Base-by-base conservation (phyloP, 345 rosid genomes). In the Eucalyptus marginata region DNA sequence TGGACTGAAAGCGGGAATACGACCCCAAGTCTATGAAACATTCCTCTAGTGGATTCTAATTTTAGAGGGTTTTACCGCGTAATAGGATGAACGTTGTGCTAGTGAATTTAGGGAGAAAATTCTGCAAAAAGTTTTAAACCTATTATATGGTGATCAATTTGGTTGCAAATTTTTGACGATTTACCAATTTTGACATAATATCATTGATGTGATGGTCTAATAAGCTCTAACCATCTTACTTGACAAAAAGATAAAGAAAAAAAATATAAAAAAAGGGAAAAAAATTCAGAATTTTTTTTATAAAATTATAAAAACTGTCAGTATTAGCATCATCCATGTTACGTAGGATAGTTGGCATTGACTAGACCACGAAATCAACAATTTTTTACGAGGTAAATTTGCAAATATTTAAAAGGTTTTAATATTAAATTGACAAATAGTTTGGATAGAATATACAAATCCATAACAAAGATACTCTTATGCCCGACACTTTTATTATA, bases 211-310 rank as follows among this genome's bases (percentile, higher is more conserved):
- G 13, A 25, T 1, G 13, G 29, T 66, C 5, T 66, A 7, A 33
- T 15, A 0, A 15, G 0, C 0, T 0, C 1, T 0, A 0, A 16
- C 20, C 3, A 13, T 66, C 22, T 9, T 15, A n/a, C 40, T 5
- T 66, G 12, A 15, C 22, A 66, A 15, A 66, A 14, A 66, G 22
- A 66, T n/a, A 62, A 62, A 29, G 16, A 7, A 4, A n/a, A 62
- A 59, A 59, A 25, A 27, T 12, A 62, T 12, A 59, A 9, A 15
- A 5, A 13, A 58, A 56, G 5, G 3, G 6, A 20, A 56, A 58
- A 58, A 58, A 58, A 24, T 25, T 56, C n/a, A 62, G 33, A 62
- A 29, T 0, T 51, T 1, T 7, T 7, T 51, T 51, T 0, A 51
- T 51, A 51, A 6, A 51, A 51, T 51, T 51, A 51, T 17, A 51